Base-by-base conservation (phyloP, 1,284 basidiomycete species). In the Naganishia sp. region DNA sequence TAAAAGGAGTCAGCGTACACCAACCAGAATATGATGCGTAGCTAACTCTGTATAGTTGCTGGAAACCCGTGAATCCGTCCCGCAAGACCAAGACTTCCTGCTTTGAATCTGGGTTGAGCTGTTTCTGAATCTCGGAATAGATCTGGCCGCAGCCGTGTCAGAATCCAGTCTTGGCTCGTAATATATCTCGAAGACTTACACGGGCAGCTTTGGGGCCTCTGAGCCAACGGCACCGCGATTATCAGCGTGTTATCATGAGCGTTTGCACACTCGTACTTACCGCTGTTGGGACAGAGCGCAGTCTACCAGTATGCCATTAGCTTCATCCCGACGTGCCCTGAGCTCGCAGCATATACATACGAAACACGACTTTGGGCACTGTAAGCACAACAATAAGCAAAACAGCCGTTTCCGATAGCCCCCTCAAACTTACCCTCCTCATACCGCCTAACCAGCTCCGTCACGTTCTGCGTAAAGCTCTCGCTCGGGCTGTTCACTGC, bases 201-300 rank as follows among this genome's bases (percentile, higher is more conserved):
- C 77, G 68, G 9, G 78, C 78, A 33, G 78, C 74, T 68, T 80
- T 80, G 0, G 78, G 78, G 6, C 78, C 78, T 66, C 78, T 79
- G 52, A 10, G 21, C 25, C 18, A 21, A n/a, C 6, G 33, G 1
- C 7, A 61, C 13, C n/a, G 39, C 3, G 18, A 10, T 5, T 23
- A 44, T 57, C 31, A 57, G 45, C 46, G 5, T 33, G 16, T 43
- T 31, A 11, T 36, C n/a, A 15, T 53, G 28, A n/a, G 11, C 16
- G 5, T 18, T 33, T 2, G 25, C 13, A 6, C 36, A 3, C 15
- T 23, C 4, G 10, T 9, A 66, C 74, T 70, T 45, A 77, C 75
- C 78, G 70, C 16, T 72, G 74, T 69, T 80, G 77, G 0, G 78
- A 79, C 6, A 80, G 69, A 4, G 77, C 77, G 45, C 79, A 80